Evolutionary conservation across 441 rosid genomes (phyloP), one percentile per base, ranked within the genome.

Genomic region (Populus hybrid): DNA sequence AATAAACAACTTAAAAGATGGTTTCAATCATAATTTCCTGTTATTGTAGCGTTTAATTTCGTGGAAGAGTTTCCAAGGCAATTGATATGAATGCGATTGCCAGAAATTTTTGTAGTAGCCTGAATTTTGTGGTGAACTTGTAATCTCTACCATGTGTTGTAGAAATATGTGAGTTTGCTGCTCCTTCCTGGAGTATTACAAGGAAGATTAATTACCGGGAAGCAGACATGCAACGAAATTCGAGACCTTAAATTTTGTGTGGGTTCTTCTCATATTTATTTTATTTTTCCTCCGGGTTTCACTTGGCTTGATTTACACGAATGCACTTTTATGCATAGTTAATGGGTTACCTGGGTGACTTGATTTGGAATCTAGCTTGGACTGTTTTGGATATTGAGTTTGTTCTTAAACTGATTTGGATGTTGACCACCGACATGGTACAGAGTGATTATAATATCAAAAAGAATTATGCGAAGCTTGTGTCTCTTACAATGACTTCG

Each of bases 391-490:
- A 38, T 38, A 2, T 9, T 38, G 42, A 38, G 26, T 26, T 26
- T 26, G 26, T 26, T 26, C 0, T 26, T 26, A 26, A 26, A 69
- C 84, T 93, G 42, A 9, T 9, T 9, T 38, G 42, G 11, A 38
- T 38, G 0, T 9, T 9, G 42, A 38, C 97, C 97, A 29, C 76
- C 92, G 86, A 90, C 89, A 61, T 92, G 98, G 98, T 94, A 93
- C 79, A 92, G 89, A 91, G 98, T 67, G 45, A 9, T 40, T 2
- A 72, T 53, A 53, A 26, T 31, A 72, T 66, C 36, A 14, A 42
- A 5, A 45, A 4, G 6, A 45, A 45, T 12, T 12, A 3, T 3
- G 53, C 53, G 6, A 11, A 45, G 56, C 56, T 14, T 45, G 18
- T 1, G 56, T 4, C 56, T 4, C 56, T 45, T 45, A 14, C 2